phyloP scores from a whole-genome alignment of 176 grass and related monocot genomes.

The Oryza longistaminata region DNA sequence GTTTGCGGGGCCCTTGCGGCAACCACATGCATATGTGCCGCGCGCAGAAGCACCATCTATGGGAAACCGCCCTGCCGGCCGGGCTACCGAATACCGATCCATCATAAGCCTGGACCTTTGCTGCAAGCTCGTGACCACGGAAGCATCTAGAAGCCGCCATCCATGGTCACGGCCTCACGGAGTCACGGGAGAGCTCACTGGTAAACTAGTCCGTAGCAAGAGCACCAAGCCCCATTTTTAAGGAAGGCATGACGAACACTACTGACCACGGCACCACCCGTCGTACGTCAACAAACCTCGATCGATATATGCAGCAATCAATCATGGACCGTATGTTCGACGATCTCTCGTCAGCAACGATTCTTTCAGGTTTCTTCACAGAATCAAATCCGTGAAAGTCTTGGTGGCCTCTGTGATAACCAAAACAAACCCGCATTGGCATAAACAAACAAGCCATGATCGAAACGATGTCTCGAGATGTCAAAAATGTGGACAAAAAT shows the following conservation, averaged over 20 bases:
- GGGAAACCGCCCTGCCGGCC: not conserved
- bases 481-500: not conserved
- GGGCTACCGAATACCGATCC: not conserved
- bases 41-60: not conserved
- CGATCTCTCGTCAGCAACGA: too few relatives aligned
- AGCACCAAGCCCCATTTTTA: too few relatives aligned
- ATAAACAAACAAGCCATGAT: not conserved
- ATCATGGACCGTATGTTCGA: not conserved
- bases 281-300: too few relatives aligned
- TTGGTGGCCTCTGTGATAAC: not conserved
- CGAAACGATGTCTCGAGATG: not conserved
- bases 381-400: not conserved
- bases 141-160: not conserved
- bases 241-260: too few relatives aligned
- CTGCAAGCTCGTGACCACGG: not conserved
- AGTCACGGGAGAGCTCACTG: not conserved
- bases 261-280: too few relatives aligned
- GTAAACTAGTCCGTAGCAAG: too few relatives aligned
- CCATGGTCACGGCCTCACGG: not conserved
- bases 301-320: not conserved
- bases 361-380: not conserved
- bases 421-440: not conserved
- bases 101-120: not conserved
- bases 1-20: too few relatives aligned
- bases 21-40: not conserved